phyloP scores from a whole-genome alignment of 768 basidiomycete genomes.

The Epithele typhae region DNA sequence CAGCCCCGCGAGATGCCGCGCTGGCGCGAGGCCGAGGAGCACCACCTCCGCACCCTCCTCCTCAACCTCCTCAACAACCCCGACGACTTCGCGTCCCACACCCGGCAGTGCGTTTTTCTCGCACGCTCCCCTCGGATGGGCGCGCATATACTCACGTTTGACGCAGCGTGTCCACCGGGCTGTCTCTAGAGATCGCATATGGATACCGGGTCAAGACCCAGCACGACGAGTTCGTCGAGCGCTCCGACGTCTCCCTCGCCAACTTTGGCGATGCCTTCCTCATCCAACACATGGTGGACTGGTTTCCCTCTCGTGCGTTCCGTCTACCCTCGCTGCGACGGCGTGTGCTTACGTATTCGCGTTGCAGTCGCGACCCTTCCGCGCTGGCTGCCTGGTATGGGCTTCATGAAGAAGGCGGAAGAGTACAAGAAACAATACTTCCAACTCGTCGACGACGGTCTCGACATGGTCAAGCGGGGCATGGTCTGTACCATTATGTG shows the following conservation, averaged over 20 bases:
- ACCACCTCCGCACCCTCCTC: constrained; percentile 1
- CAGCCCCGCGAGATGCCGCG: constrained; percentile 1
- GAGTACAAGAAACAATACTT: constrained; percentile 10
- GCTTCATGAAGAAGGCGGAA: constrained; percentile 18
- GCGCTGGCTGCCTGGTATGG: constrained; percentile 21
- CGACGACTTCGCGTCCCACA: constrained; percentile 56
- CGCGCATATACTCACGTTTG: background rate
- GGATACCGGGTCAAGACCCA: background rate
- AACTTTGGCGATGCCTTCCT: constrained; percentile 3
- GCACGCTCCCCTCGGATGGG: too few species aligned
- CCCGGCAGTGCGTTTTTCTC: constrained; percentile 14
- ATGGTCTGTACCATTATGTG: too few species aligned
- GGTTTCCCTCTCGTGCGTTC: constrained; percentile 8
- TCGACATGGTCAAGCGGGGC: constrained; percentile 6
- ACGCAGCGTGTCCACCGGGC: constrained; percentile 1
- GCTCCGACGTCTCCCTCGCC: background rate
- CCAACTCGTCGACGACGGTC: constrained; percentile 5
- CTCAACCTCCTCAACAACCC: constrained; percentile 26
- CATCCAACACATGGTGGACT: constrained; percentile 3
- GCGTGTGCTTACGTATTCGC: background rate
- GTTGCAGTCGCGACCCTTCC: constrained; percentile 21
- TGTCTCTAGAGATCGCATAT: constrained; percentile 8
- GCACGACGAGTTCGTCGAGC: constrained; percentile 2
- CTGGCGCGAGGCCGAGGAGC: background rate
- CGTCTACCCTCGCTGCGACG: too few species aligned